Conservation (phyloP, 2,329 filamentous ascomycete species). For the Zymoseptoria ardabiliae region DNA sequence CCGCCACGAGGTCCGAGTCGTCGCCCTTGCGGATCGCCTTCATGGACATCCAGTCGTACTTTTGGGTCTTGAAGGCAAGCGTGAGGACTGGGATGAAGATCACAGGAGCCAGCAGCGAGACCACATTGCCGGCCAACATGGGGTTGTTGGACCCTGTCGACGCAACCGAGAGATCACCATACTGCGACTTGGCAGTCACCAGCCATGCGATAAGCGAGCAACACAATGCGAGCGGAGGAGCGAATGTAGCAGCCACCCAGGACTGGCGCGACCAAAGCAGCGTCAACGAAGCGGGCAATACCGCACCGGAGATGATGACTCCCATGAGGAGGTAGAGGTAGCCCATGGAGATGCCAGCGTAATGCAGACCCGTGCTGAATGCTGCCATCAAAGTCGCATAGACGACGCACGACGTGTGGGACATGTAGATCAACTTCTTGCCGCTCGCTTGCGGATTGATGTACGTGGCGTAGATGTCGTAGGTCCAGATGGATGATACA, state of each 20-base stretch:
- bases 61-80: slow-evolving; percentile 58
- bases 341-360: slow-evolving; percentile 66
- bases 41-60: slow-evolving; percentile 86
- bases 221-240: slow-evolving; percentile 61
- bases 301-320: slow-evolving; percentile 74
- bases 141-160: slow-evolving; percentile 80
- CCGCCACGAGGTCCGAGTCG: slow-evolving; percentile 62
- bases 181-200: slow-evolving; percentile 64
- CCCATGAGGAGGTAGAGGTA: slow-evolving; percentile 89
- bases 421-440: slow-evolving; percentile 70
- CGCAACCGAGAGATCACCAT: slow-evolving; percentile 59
- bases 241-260: slow-evolving; percentile 62
- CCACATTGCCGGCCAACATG: slow-evolving; percentile 82
- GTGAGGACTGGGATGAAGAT: slow-evolving; percentile 72
- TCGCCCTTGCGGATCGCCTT: slow-evolving; percentile 68
- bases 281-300: slow-evolving; percentile 68
- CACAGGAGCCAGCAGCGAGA: slow-evolving; percentile 68
- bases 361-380: slow-evolving; percentile 64
- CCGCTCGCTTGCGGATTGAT: slow-evolving; percentile 71
- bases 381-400: slow-evolving; percentile 72
- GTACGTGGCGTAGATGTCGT: slow-evolving; percentile 83
- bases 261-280: slow-evolving; percentile 77
- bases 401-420: slow-evolving; percentile 62
- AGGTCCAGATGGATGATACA: slow-evolving; percentile 80
- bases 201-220: slow-evolving; percentile 70